Evolutionary conservation across 257 asterid genomes (phyloP).

Genomic region (Rehmannia glutinosa): DNA sequence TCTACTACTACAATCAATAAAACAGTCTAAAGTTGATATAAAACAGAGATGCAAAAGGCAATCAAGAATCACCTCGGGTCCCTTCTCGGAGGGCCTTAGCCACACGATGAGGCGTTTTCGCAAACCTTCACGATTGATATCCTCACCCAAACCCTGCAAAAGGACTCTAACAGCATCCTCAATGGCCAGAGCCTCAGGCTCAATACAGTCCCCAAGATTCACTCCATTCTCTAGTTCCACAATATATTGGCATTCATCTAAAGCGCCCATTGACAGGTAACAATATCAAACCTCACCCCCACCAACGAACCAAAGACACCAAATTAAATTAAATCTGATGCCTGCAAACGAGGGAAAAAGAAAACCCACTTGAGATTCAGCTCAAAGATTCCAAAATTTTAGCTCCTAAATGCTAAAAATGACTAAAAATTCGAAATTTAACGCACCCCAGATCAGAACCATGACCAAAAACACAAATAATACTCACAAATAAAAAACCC

Average conservation of each 20-base stretch:
- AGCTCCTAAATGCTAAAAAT: constrained; percentile 28
- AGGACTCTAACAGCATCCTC: constrained; percentile 83
- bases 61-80: constrained; percentile 59
- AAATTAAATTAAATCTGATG: constrained; percentile 7
- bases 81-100: constrained; percentile 89
- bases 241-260: constrained; percentile 65
- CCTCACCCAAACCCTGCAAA: constrained; percentile 90
- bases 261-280: constrained; percentile 71
- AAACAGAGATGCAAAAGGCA: constrained; percentile 12
- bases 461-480: constrained; percentile 2
- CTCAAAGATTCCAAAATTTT: constrained; percentile 30
- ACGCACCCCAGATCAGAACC: constrained; percentile 23
- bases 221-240: constrained; percentile 60
- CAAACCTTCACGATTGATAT: constrained; percentile 82
- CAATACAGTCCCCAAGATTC: constrained; percentile 36
- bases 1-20: background rate
- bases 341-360: background rate
- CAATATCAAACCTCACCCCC: constrained; percentile 3
- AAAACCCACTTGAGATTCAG: constrained; percentile 23
- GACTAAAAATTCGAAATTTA: constrained; percentile 34
- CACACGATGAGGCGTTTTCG: constrained; percentile 84
- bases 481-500: background rate
- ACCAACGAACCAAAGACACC: constrained; percentile 17
- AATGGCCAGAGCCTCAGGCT: constrained; percentile 53
- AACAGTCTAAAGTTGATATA: background rate